A percentile compares a stretch with the other conserved stretches of the same genome.
phyloP scores from a whole-genome alignment of 345 rosid genomes.

The Eucalyptus pauciflora region DNA sequence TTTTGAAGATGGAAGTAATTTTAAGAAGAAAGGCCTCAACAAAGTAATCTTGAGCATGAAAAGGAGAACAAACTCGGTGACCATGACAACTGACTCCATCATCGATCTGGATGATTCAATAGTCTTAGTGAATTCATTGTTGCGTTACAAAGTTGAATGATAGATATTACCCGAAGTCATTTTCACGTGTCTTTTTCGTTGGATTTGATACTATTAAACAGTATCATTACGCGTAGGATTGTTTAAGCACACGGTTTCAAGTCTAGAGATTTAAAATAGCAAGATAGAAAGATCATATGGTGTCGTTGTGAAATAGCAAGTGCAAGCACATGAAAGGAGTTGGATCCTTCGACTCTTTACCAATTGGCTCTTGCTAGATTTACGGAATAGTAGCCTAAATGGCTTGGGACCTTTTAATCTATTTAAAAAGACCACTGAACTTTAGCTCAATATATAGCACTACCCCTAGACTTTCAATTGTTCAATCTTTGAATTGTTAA shows the following conservation, averaged over 20 bases:
- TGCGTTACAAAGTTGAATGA: conserved; percentile 14
- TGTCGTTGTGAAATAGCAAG: not conserved
- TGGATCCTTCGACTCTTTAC: not conserved
- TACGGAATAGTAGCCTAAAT: not conserved
- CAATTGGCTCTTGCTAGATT: not conserved
- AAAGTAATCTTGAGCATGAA: conserved; percentile 30
- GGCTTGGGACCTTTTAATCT: accelerated
- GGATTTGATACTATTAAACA: not conserved
- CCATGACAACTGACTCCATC: not conserved
- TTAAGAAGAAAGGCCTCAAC: conserved; percentile 26
- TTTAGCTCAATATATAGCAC: not conserved
- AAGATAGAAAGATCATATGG: not conserved
- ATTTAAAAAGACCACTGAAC: accelerated
- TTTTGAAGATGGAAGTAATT: conserved; percentile 40
- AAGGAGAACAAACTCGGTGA: conserved; percentile 24
- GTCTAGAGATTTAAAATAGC: not conserved
- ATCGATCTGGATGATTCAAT: not conserved
- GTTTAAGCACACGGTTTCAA: not conserved
- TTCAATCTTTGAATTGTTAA: accelerated
- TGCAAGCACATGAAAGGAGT: not conserved
- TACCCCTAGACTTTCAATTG: not conserved
- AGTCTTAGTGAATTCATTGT: not conserved
- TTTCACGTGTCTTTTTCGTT: not conserved
- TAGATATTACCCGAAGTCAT: conserved; percentile 21
- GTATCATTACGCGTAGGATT: too few species aligned